These are phyloP conservation scores for Ophiostoma montium DNA, from an alignment of 2,329 filamentous ascomycete species.

Conservation along the genomic window DNA sequence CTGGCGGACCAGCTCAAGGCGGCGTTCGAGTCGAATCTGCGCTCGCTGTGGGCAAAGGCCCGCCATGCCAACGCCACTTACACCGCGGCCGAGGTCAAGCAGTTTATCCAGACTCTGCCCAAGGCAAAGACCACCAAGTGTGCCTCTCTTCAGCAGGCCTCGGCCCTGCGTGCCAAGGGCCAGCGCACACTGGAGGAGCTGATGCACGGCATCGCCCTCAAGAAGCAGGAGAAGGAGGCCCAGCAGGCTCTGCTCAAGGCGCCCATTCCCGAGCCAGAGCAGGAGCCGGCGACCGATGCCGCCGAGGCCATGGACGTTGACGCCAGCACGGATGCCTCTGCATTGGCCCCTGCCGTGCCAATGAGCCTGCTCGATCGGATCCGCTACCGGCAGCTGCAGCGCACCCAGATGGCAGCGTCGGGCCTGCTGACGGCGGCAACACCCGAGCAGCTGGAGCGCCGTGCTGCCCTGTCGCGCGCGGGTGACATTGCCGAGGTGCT, in stretches of 20 bases:
- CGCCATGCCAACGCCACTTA: not conserved
- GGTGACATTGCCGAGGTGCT: slow-evolving; percentile 56
- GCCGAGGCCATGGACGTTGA: slow-evolving; percentile 4
- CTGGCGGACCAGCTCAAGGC: slow-evolving; percentile 36
- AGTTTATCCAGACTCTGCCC: slow-evolving; percentile 44
- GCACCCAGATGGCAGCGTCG: slow-evolving; percentile 25
- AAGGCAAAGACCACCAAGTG: slow-evolving; percentile 38
- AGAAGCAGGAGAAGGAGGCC: slow-evolving; percentile 31
- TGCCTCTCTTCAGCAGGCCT: slow-evolving; percentile 35
- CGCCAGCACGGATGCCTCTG: not conserved
- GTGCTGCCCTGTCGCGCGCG: slow-evolving; percentile 51
- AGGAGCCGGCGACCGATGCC: not conserved
- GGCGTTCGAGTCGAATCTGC: slow-evolving; percentile 39
- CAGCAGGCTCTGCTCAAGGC: slow-evolving; percentile 24
- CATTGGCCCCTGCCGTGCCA: slow-evolving; percentile 18
- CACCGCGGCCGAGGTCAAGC: slow-evolving; percentile 19
- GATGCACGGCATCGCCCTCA: slow-evolving; percentile 43
- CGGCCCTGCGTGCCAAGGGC: slow-evolving; percentile 48
- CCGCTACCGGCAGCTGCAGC: slow-evolving; percentile 50
- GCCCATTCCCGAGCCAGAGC: not conserved
- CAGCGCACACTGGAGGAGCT: slow-evolving; percentile 56
- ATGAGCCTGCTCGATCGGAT: slow-evolving; percentile 65
- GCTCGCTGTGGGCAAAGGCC: slow-evolving; percentile 26
- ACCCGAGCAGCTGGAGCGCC: slow-evolving; percentile 39
- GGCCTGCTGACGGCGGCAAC: slow-evolving; percentile 27